Conservation (phyloP, 371 early-diverging fungal genomes). For the Zychaea mexicana region DNA sequence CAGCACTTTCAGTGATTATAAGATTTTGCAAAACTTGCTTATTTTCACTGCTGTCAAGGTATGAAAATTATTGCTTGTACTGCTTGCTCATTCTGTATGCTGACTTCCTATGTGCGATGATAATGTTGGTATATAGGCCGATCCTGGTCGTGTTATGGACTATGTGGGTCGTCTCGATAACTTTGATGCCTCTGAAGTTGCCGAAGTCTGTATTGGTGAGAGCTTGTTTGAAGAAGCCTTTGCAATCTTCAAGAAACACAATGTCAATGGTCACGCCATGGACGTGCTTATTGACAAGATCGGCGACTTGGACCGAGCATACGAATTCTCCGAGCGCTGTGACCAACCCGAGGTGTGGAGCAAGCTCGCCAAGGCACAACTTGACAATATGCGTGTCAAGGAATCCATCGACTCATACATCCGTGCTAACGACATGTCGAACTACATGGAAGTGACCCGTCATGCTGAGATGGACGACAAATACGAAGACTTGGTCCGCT, state of each 20-base stretch:
- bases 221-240: slow-evolving; percentile 96
- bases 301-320: slow-evolving; percentile 90
- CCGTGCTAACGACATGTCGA: slow-evolving; percentile 88
- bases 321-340: slow-evolving; percentile 91
- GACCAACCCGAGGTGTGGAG: slow-evolving; percentile 94
- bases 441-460: slow-evolving; percentile 89
- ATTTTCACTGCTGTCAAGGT: slow-evolving; percentile 94
- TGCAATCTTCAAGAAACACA: slow-evolving; percentile 91
- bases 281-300: slow-evolving; percentile 91
- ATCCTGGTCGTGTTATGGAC: slow-evolving; percentile 89
- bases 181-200: slow-evolving; percentile 96
- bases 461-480: slow-evolving; percentile 80
- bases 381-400: slow-evolving; percentile 85
- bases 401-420: slow-evolving; percentile 97
- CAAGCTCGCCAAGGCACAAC: slow-evolving; percentile 92
- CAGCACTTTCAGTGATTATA: slow-evolving; percentile 92
- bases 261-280: slow-evolving; percentile 87
- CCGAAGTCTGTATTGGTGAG: slow-evolving; percentile 87
- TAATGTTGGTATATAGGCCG: slow-evolving; percentile 57
- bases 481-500: slow-evolving; percentile 92
- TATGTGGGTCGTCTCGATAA: slow-evolving; percentile 90
- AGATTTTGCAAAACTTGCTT: slow-evolving; percentile 95
- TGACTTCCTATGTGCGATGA: too few relatives aligned
- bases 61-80: background rate
- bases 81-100: background rate